Evolutionary conservation across 2,329 filamentous ascomycete genomes (phyloP).

Genomic region (Ceratocystis harringtonii): DNA sequence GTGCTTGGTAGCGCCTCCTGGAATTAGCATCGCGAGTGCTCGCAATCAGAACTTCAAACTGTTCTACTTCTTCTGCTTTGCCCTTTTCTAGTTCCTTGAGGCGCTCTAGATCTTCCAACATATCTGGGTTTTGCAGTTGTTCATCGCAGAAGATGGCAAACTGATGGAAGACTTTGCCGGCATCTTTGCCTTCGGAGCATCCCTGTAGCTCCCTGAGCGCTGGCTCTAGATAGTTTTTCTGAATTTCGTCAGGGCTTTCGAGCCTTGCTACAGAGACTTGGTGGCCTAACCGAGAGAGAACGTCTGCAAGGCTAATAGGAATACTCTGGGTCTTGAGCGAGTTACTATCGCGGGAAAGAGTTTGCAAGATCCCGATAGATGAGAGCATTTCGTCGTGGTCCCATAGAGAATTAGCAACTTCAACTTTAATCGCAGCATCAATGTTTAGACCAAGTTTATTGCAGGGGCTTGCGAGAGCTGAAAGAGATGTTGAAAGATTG

Average conservation of each 20-base stretch:
- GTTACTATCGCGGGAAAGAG: slow-evolving; percentile 37
- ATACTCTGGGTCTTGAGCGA: slow-evolving; percentile 55
- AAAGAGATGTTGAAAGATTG: slow-evolving; percentile 71
- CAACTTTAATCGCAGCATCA: slow-evolving; percentile 61
- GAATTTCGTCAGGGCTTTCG: slow-evolving; percentile 81
- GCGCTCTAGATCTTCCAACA: slow-evolving; percentile 68
- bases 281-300: slow-evolving; percentile 76
- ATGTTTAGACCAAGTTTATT: slow-evolving; percentile 57
- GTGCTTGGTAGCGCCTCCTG: slow-evolving; percentile 41
- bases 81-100: slow-evolving; percentile 47
- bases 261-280: slow-evolving; percentile 80
- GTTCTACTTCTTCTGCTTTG: slow-evolving; percentile 59
- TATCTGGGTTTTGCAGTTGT: slow-evolving; percentile 76
- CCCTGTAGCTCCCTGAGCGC: slow-evolving; percentile 69
- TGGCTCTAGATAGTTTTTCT: slow-evolving; percentile 69
- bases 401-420: slow-evolving; percentile 83
- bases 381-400: slow-evolving; percentile 79
- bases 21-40: slow-evolving; percentile 36
- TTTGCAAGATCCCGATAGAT: slow-evolving; percentile 77
- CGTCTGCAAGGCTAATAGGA: slow-evolving; percentile 55
- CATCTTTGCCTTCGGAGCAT: slow-evolving; percentile 51
- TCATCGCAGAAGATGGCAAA: slow-evolving; percentile 93
- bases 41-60: slow-evolving; percentile 43
- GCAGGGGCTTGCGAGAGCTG: slow-evolving; percentile 57
- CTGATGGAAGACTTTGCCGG: slow-evolving; percentile 81